Evolutionary conservation across 495 filamentous ascomycete species (phyloP), one percentile per base, ranked within the genome.

Genomic region (Penicillium samsonianum): DNA sequence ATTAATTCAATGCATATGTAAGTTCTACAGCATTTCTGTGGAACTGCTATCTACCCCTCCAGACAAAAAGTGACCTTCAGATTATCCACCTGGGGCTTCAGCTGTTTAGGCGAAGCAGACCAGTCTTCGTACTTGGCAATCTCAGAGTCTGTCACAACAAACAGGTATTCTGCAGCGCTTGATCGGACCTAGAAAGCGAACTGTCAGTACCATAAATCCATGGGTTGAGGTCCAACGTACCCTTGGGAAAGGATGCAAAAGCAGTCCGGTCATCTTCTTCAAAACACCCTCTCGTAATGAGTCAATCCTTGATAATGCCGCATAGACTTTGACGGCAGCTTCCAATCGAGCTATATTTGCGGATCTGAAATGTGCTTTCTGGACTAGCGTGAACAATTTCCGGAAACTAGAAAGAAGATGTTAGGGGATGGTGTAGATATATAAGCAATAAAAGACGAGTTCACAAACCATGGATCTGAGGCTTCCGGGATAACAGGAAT

Each of bases 341-440:
- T 89, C 83, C 10, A 98, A 76, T 62, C 92, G 90, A 26, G 82
- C 78, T 5, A 96, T 83, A 65, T 89, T 91, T 11, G 82, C 80
- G 10, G 89, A 88, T 73, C 91, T 92, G 77, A 87, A 91, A 63
- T 91, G 90, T 4, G 90, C 79, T 70, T 87, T 90, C 61, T 93
- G 90, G 9, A 85, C 80, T 14, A 83, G 70, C 30, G 84, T 73
- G 53, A 92, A 91, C 19, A 96, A 67, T 22, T 68, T 80, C 60
- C 81, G 80, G 61, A 80, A 80, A 54, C 79, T 84, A 63, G 19
- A 19, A 17, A 8, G 7, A n/a, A 14, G 2, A 33, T 17, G 52
- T 55, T 22, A 55, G 31, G 5, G 12, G 4, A 35, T 37, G 19
- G 11, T 55, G 2, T 19, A 23, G 10, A 26, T 33, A 28, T 11